Conservation (phyloP, 108 stramenopile genomes). For the Heterococcus sp. region DNA sequence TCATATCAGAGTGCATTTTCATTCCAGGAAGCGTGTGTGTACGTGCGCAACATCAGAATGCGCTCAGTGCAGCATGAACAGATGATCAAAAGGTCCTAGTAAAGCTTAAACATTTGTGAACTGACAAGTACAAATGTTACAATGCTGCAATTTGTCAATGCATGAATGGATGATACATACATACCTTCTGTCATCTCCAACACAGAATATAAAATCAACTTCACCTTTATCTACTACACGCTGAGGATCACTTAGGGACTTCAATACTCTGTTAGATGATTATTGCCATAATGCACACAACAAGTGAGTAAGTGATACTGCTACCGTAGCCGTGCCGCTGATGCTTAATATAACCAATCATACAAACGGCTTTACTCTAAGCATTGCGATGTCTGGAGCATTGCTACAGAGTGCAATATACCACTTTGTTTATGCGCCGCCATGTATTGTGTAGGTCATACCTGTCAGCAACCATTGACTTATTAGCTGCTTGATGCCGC, state of each 20-base stretch:
- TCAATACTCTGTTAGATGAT: neutral
- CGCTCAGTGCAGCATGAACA: no score
- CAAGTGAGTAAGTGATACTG: neutral
- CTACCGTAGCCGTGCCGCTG: neutral
- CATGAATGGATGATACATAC: no score
- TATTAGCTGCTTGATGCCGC: conserved; percentile 46
- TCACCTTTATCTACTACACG: conserved; percentile 5
- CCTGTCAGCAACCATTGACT: conserved; percentile 40
- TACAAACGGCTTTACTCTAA: neutral
- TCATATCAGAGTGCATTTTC: no score
- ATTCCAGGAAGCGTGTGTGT: no score
- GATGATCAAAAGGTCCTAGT: no score
- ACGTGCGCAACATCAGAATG: no score
- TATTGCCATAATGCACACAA: neutral
- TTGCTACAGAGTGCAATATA: neutral
- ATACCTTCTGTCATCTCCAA: conserved; percentile 41
- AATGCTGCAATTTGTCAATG: no score
- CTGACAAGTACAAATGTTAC: no score
- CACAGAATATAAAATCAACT: conserved; percentile 45
- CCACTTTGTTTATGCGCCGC: neutral
- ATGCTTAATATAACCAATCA: neutral
- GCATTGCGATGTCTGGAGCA: neutral
- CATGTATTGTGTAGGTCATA: neutral
- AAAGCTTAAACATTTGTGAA: no score
- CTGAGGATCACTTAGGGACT: neutral